These are phyloP conservation scores for Anthracocystis setariae DNA, from an alignment of 1,284 basidiomycete genomes.

Conservation along the genomic window DNA sequence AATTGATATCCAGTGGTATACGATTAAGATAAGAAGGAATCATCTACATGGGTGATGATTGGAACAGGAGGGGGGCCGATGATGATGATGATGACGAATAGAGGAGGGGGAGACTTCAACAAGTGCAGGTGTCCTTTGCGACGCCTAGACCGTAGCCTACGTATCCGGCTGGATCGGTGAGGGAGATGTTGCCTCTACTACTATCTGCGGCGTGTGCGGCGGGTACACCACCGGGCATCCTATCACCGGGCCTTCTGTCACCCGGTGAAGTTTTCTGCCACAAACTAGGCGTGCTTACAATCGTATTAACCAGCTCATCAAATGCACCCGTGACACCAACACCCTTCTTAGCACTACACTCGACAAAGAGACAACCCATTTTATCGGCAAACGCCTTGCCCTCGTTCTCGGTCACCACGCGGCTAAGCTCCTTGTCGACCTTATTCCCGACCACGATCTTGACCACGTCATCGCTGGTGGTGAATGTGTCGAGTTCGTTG, in stretches of 20 bases:
- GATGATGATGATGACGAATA: not conserved
- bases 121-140: constrained; percentile 55
- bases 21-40: not conserved
- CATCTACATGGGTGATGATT: constrained; percentile 2
- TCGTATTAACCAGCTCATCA: constrained; percentile 64
- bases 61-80: not conserved
- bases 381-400: constrained; percentile 82
- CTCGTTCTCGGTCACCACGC: constrained; percentile 83
- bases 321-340: constrained; percentile 63
- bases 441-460: constrained; percentile 96
- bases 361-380: constrained; percentile 85
- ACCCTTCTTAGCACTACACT: constrained; percentile 71
- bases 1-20: constrained; percentile 1
- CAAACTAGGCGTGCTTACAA: constrained; percentile 61
- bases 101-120: constrained; percentile 3
- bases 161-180: constrained; percentile 49
- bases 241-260: constrained; percentile 62
- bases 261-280: constrained; percentile 59
- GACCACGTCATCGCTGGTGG: constrained; percentile 77
- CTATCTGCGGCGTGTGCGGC: constrained; percentile 53
- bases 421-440: constrained; percentile 87
- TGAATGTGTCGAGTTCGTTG: constrained; percentile 92
- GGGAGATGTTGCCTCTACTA: constrained; percentile 53
- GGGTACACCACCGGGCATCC: constrained; percentile 65
- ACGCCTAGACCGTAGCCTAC: constrained; percentile 48